Percentiles rank a stretch among this genome's conserved stretches.
Conservation (phyloP, 192 early-diverging fungal species). For the Dissophora ornata region DNA sequence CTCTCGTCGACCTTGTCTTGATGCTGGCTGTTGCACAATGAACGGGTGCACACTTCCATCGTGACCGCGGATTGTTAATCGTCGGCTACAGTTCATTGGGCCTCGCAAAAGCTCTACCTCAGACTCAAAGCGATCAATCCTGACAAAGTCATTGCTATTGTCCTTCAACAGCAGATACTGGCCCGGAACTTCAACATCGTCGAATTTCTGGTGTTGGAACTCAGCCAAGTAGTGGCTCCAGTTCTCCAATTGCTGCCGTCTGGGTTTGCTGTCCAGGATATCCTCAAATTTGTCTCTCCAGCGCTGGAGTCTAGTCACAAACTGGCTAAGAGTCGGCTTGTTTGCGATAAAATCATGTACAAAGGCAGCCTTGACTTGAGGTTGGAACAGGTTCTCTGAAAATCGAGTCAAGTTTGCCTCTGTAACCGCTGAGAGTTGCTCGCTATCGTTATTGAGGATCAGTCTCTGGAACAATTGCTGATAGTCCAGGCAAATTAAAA, state of each 20-base stretch:
- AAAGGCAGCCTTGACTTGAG: conserved; percentile 74
- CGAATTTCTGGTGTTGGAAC: conserved; percentile 99
- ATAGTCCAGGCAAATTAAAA: not conserved
- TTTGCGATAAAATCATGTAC: conserved; percentile 92
- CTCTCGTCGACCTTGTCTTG: conserved; percentile 89
- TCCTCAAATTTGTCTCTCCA: conserved; percentile 96
- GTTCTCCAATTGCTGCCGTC: conserved; percentile 84
- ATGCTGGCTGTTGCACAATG: conserved; percentile 94
- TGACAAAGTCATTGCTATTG: conserved; percentile 90
- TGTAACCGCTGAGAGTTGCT: conserved; percentile 72
- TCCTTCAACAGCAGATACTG: conserved; percentile 91
- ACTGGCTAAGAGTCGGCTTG: conserved; percentile 85
- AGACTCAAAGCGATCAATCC: conserved; percentile 95
- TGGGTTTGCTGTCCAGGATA: conserved; percentile 84
- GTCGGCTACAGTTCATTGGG: conserved; percentile 77
- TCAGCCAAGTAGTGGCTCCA: conserved; percentile 94
- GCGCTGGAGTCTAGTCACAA: conserved; percentile 86
- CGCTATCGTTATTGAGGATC: conserved; percentile 69
- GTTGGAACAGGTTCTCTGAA: conserved; percentile 83
- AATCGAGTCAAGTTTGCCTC: conserved; percentile 87
- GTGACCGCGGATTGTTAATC: conserved; percentile 89
- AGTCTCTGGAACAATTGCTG: conserved; percentile 76
- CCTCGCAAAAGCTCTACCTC: conserved; percentile 88
- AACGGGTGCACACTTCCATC: conserved; percentile 93
- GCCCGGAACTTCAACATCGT: conserved; percentile 98